Conservation (phyloP, 2,329 filamentous ascomycete species). For the Penicillium sp. region DNA sequence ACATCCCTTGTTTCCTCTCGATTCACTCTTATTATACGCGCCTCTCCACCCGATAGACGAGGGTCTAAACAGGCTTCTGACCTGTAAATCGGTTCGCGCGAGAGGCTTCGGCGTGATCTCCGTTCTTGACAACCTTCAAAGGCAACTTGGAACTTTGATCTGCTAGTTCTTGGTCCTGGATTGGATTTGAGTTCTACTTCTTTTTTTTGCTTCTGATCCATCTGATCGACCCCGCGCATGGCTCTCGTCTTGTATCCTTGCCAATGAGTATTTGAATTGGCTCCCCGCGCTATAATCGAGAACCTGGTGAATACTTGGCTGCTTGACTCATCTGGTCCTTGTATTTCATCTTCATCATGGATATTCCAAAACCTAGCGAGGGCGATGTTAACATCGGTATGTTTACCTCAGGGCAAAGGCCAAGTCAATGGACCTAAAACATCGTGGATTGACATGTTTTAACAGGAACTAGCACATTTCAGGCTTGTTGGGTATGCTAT, state of each 20-base stretch:
- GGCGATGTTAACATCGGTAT: conserved; percentile 26
- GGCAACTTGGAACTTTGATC: neutral
- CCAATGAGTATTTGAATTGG: conserved; percentile 14
- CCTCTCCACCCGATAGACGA: neutral
- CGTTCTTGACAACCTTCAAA: neutral
- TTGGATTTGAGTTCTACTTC: neutral
- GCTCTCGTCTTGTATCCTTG: neutral
- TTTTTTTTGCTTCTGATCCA: neutral
- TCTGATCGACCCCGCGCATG: neutral
- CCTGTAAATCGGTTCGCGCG: conserved; percentile 13
- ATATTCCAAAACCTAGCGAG: conserved; percentile 21
- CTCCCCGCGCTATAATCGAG: neutral
- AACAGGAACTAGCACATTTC: conserved; percentile 20
- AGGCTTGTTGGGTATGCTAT: conserved; percentile 23
- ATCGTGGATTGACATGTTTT: neutral
- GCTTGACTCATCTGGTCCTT: neutral
- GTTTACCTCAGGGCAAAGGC: neutral
- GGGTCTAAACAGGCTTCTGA: conserved; percentile 8
- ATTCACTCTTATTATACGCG: neutral
- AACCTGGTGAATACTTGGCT: neutral
- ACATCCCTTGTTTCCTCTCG: conserved; percentile 20
- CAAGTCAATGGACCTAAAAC: neutral
- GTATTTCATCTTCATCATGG: conserved; percentile 14
- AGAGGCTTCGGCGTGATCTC: conserved; percentile 5
- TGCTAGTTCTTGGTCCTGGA: neutral